These are phyloP conservation scores for Sarocladiaceae sp. DNA, from an alignment of 2,329 filamentous ascomycete genomes.

Conservation along the genomic window DNA sequence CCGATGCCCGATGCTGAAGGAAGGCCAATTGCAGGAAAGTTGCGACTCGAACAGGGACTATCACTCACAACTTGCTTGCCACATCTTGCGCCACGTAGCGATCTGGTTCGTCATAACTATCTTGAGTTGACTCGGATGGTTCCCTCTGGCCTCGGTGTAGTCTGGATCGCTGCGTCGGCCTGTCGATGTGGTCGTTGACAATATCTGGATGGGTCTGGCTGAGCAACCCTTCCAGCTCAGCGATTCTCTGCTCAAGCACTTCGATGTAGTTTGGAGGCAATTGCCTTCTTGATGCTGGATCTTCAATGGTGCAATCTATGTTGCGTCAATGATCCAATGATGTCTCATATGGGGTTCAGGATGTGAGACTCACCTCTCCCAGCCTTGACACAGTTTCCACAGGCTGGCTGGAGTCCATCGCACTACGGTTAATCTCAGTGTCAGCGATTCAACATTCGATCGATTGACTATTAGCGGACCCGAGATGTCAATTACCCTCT, in stretches of 20 bases:
- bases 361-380: background rate
- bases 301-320: background rate
- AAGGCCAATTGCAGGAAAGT: too few species aligned
- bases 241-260: background rate
- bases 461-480: too few species aligned
- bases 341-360: background rate
- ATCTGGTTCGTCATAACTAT: background rate
- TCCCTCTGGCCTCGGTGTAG: background rate
- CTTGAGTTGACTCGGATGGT: background rate
- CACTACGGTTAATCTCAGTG: conserved; percentile 4
- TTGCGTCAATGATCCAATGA: background rate
- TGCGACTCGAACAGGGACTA: too few species aligned
- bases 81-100: background rate
- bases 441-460: too few species aligned
- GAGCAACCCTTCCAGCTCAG: background rate
- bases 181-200: background rate
- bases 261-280: conserved; percentile 7
- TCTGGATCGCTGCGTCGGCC: background rate
- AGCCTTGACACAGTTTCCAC: conserved; percentile 6
- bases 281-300: conserved; percentile 6
- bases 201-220: background rate
- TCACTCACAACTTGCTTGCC: too few species aligned
- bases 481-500: background rate
- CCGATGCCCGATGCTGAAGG: too few species aligned
- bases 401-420: conserved; percentile 3